Base-by-base conservation (phyloP, 345 rosid genomes). In the Hibiscus mutabilis region DNA sequence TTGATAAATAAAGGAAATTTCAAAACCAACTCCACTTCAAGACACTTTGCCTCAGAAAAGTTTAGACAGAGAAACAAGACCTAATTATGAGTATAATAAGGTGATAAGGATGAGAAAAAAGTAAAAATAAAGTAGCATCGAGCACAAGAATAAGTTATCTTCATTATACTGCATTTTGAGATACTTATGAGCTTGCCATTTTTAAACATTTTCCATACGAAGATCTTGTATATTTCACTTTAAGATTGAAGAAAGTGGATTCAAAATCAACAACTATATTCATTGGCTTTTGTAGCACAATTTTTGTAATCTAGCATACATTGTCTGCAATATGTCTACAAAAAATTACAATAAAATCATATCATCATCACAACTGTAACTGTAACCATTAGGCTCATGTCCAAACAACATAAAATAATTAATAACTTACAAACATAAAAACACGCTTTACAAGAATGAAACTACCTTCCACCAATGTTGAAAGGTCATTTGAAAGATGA, bases 401-500 rank as follows among this genome's bases (percentile, higher is more conserved):
- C 29, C 35, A 60, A 60, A 12, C 13, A 42, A 33, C 37, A 22
- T 37, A 22, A 9, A 52, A 29, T 31, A 31, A 70, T 61, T 27
- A 9, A 69, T 60, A 73, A 49, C 57, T 12, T 44, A 37, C 9
- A 60, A 72, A 74, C 59, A 49, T 18, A 66, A 44, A 31, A 22
- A 61, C 59, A 57, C 29, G 63, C 71, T 66, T 22, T 73, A 40
- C 35, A 46, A 49, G 76, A 72, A 66, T 55, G 15, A 70, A 35
- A 22, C 25, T 88, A 95, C 99, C 99, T 90, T 92, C 93, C 72
- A 83, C 80, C 79, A 86, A 77, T 81, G 85, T 81, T 71, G 82
- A 81, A 69, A 90, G 78, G 72, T 86, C 82, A 66, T 76, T 83
- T 25, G 93, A 87, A 9, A 79, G 82, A 82, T 94, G 97, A 74